Percentiles rank a stretch among this genome's conserved stretches.
These are phyloP conservation scores for Leptographium radiaticola DNA, from an alignment of 2,329 filamentous ascomycete genomes.

Conservation along the genomic window DNA sequence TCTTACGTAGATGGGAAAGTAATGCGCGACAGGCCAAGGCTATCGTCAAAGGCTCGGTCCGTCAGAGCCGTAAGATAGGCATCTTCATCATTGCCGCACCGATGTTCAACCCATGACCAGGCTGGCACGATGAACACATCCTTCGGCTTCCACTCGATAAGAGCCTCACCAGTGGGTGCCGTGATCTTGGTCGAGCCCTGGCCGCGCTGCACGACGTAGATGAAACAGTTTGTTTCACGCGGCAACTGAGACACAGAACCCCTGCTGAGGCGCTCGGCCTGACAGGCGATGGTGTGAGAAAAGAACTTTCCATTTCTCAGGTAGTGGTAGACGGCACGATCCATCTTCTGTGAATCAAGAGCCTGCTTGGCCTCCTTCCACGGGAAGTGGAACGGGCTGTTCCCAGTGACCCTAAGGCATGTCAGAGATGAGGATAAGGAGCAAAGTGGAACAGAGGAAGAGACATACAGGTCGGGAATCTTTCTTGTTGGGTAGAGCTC, in stretches of 20 bases:
- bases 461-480: not conserved
- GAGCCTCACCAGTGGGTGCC: not conserved
- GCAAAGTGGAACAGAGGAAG: no score
- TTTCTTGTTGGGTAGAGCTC: constrained; percentile 26
- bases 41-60: no score
- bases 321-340: not conserved
- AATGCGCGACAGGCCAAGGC: no score
- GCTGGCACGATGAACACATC: no score
- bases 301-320: not conserved
- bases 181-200: no score
- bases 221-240: no score
- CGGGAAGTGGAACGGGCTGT: not conserved
- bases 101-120: no score
- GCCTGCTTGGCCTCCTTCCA: not conserved
- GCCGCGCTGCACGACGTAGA: no score
- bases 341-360: not conserved
- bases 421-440: not conserved
- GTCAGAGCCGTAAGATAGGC: no score
- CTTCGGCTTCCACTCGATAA: no score
- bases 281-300: not conserved
- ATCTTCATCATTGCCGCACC: no score
- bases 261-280: not conserved
- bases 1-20: no score
- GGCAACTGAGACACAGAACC: not conserved
- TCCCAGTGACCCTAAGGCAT: not conserved